These are phyloP conservation scores for Gynostemma pentaphyllum DNA, from an alignment of 306 rosid species.

Conservation along the genomic window DNA sequence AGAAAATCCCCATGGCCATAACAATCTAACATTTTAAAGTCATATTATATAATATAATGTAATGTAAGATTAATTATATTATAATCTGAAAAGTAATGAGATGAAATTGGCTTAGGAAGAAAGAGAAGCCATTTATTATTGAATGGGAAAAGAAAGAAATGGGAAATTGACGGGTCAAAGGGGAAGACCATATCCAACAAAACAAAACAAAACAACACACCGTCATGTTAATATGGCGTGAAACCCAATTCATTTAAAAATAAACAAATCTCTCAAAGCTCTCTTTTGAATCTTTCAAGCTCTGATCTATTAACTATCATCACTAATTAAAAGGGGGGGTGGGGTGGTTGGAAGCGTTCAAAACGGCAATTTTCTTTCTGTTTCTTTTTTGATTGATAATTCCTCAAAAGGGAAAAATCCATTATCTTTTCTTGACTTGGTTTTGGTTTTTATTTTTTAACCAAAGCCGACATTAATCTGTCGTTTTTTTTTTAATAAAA, in stretches of 20 bases:
- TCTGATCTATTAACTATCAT: neutral
- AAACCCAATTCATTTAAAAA: neutral
- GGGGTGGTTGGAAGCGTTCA: constrained; percentile 1
- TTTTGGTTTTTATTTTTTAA: neutral
- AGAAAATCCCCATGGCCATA: constrained; percentile 8
- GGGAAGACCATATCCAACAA: constrained; percentile 12
- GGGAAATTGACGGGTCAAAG: constrained; percentile 22
- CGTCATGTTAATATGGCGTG: neutral
- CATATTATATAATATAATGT: too few species aligned
- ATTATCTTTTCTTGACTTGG: neutral
- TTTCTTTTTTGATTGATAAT: neutral
- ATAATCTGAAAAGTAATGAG: too few species aligned
- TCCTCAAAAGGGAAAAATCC: neutral
- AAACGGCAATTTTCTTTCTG: neutral
- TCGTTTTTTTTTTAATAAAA: too few species aligned
- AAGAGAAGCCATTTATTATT: neutral
- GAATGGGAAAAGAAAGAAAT: neutral
- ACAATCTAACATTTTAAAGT: neutral
- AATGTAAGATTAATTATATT: too few species aligned
- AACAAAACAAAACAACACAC: too few species aligned
- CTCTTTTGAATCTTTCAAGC: constrained; percentile 3
- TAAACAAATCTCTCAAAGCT: too few species aligned
- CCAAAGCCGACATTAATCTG: too few species aligned
- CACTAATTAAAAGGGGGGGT: neutral
- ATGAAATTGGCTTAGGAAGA: neutral